These are phyloP conservation scores for Saccharomycopsis sp. DNA, from an alignment of 805 yeast genomes.

Conservation along the genomic window DNA sequence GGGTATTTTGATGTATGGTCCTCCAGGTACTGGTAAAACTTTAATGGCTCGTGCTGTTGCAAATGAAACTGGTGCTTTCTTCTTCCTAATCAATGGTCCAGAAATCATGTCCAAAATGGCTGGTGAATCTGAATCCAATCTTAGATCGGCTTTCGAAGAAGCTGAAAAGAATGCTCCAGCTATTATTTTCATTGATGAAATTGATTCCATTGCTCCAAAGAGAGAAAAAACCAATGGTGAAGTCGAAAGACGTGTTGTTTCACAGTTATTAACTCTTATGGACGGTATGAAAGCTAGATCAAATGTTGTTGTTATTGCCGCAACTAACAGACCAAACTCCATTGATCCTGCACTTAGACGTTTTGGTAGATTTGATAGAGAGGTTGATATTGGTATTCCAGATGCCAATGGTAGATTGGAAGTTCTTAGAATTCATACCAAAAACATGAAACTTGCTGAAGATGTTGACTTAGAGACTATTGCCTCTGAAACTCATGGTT, in stretches of 20 bases:
- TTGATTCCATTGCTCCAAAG: constrained; percentile 98
- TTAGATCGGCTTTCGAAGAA: constrained; percentile 97
- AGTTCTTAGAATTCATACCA: constrained; percentile 93
- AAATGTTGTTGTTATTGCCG: constrained; percentile 96
- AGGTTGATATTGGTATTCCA: constrained; percentile 88
- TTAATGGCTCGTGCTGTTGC: constrained; percentile 99
- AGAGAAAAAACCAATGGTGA: constrained; percentile 99
- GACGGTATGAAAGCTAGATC: constrained; percentile 99
- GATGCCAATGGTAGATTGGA: constrained; percentile 98
- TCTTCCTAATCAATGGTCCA: constrained; percentile 96
- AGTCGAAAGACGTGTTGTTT: constrained; percentile 98
- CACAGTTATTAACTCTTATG: constrained; percentile 94
- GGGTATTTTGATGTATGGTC: constrained; percentile 97
- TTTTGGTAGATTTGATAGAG: constrained; percentile 87
- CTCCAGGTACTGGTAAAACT: constrained; percentile 99
- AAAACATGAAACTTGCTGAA: constrained; percentile 92
- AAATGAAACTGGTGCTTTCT: constrained; percentile 97
- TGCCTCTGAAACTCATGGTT: constrained; percentile 98
- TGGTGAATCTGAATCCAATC: constrained; percentile 95
- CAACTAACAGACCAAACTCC: constrained; percentile 72
- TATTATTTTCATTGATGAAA: constrained; percentile 95
- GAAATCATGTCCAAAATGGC: constrained; percentile 99
- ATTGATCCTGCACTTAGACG: constrained; percentile 75
- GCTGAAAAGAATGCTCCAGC: constrained; percentile 99
- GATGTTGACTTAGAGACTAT: constrained; percentile 94